Conservation (phyloP, 108 stramenopile species). For the Schizochytrium sp. region DNA sequence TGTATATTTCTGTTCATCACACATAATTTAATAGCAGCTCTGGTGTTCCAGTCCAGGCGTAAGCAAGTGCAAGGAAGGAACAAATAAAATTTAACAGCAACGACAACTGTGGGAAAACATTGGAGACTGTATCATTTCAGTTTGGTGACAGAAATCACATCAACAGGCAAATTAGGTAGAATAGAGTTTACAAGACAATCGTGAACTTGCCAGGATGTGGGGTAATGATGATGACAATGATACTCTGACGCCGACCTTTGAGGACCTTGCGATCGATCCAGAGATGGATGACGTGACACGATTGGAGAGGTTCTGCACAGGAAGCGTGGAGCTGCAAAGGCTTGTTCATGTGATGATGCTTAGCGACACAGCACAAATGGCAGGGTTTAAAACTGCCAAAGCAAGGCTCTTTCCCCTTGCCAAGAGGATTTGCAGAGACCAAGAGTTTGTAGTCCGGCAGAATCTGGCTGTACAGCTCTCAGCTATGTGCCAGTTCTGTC, state of each 20-base stretch:
- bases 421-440: constrained; percentile 67
- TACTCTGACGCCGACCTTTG: constrained; percentile 79
- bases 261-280: constrained; percentile 97
- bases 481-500: constrained; percentile 68
- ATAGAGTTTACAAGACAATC: no score
- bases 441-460: constrained; percentile 91
- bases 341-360: constrained; percentile 97
- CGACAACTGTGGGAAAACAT: no score
- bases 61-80: no score
- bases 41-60: no score
- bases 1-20: no score
- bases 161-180: no score
- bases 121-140: no score
- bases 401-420: constrained; percentile 53
- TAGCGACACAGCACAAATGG: constrained; percentile 86
- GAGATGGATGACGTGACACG: constrained; percentile 90
- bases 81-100: no score
- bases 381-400: constrained; percentile 71
- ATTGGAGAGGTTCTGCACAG: constrained; percentile 87
- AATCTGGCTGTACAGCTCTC: constrained; percentile 85
- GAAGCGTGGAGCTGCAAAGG: constrained; percentile 92
- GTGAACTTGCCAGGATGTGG: no score
- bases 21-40: no score
- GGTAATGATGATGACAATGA: neutral
- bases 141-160: no score